Conservation (phyloP, 1,284 basidiomycete species). For the Leccinum glutinopallens region DNA sequence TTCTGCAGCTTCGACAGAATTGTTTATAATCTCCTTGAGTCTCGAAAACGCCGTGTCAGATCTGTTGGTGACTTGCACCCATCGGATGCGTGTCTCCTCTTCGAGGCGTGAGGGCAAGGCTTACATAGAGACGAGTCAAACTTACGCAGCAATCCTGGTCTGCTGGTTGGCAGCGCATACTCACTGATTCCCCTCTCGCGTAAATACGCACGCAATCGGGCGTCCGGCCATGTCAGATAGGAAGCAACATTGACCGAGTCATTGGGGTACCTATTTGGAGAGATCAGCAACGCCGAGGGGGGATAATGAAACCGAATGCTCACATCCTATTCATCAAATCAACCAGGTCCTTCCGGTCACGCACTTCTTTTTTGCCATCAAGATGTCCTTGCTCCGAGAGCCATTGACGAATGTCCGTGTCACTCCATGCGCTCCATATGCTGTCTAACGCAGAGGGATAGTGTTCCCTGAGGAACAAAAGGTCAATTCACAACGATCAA, state of each 20-base stretch:
- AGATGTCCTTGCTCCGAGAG: slow-evolving; percentile 77
- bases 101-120: slow-evolving; percentile 6
- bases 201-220: slow-evolving; percentile 82
- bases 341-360: slow-evolving; percentile 73
- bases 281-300: background rate
- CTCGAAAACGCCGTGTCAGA: slow-evolving; percentile 59
- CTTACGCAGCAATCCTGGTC: slow-evolving; percentile 73
- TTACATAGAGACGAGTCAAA: slow-evolving; percentile 13
- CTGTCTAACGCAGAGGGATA: slow-evolving; percentile 72
- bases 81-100: slow-evolving; percentile 80
- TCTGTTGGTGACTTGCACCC: slow-evolving; percentile 61
- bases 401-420: slow-evolving; percentile 77
- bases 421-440: slow-evolving; percentile 74
- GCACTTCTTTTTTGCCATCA: slow-evolving; percentile 55
- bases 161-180: slow-evolving; percentile 58
- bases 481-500: background rate
- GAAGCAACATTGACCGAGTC: slow-evolving; percentile 47
- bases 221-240: slow-evolving; percentile 89
- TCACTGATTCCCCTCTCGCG: slow-evolving; percentile 74
- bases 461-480: slow-evolving; percentile 56
- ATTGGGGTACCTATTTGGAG: slow-evolving; percentile 22
- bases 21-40: slow-evolving; percentile 63
- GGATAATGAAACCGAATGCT: slow-evolving; percentile 19
- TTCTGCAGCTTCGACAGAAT: slow-evolving; percentile 67
- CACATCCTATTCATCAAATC: slow-evolving; percentile 69